Base-by-base conservation (phyloP, 2,329 filamentous ascomycete species). In the Simplicillium sp. region DNA sequence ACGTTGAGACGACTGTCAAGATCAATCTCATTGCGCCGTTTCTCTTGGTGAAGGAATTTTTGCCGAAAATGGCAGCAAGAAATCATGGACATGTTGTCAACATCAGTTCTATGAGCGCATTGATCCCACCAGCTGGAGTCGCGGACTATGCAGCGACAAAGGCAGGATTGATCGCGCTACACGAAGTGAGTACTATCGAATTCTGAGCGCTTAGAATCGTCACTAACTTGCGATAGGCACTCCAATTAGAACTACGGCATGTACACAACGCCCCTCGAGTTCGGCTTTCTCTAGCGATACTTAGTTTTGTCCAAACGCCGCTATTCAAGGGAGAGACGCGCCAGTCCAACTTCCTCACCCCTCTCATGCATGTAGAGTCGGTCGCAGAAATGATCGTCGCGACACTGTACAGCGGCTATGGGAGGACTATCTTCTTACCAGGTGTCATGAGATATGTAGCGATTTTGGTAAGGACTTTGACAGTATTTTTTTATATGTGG, bases 31-130 rank as follows among this genome's bases (percentile, higher is more conserved):
- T 80, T 8, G 64, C 73, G 0, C 79, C 82, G 52, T 80, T 79
- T 59, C 68, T 72, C 12, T 57, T 68, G 72, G 34, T 61, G 65
- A 36, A 76, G 50, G 70, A 80, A 44, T 82, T 82, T 54, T 56
- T 82, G 3, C 78, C 78, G 0, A 52, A 62, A 15, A 80, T 84
- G 70, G 60, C 76, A 18, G 51, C 56, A 11, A 51, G 50, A 2
- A 75, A 82, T 54, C 79, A 83, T 54, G 80, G 80, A 6, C 79
- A 81, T 60, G 61, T 84, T 34, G 70, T 83, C 37, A 81, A 75
- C 3, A 67, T 82, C 17, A 74, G 78, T 7, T 75, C 70, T 2
- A 62, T 76, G 43, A 77, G 76, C 6, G 73, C 70, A 7, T 71
- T 75, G 45, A 50, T 73, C 1, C 61, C 70, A 4, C 67, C 71